Evolutionary conservation across 768 basidiomycete genomes (phyloP), one percentile per base, ranked within the genome.

Genomic region (Pulveroboletus sp.): DNA sequence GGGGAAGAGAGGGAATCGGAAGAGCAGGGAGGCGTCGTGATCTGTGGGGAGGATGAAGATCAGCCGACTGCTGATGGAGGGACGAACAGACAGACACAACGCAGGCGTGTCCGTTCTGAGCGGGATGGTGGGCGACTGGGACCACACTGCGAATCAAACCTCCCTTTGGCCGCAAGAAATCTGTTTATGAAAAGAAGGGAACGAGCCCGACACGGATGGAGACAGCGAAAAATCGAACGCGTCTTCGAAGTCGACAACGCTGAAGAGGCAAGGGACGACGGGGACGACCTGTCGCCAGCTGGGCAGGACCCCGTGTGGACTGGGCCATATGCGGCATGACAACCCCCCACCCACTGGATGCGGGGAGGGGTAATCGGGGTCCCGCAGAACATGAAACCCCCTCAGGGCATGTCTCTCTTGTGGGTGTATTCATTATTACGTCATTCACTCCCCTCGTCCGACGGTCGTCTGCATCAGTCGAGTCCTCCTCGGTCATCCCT

Each of bases 291-390:
- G 43, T 44, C 43, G 15, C 31, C 14, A 0, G 18, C 32, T 21
- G 21, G 32, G 30, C 18, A 47, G 51, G 62, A 55, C 62, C 64
- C 63, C 62, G 10, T 24, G 17, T 6, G 2, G 0, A 21, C 8
- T 14, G 1, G 1, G 0, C 52, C 39, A 27, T 7, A 56, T 54
- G 1, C 7, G 33, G 57, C 0, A 57, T 33, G 2, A 31, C 39
- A 52, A 63, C 62, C 62, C 60, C 63, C 40, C 35, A 33, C 69
- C 68, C 63, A 64, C 63, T 21, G 21, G n/a, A 24, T 3, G 0
- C 9, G 8, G 3, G 7, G 5, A 0, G 0, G 1, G 10, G 47
- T 68, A 18, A 18, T 26, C 28, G 58, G 51, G 68, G 66, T 56
- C 57, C 27, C 0, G 10, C 12, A 3, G 10, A 11, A 17, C 17